phyloP scores from a whole-genome alignment of 345 rosid genomes.

The Crucihimalaya himalaica region DNA sequence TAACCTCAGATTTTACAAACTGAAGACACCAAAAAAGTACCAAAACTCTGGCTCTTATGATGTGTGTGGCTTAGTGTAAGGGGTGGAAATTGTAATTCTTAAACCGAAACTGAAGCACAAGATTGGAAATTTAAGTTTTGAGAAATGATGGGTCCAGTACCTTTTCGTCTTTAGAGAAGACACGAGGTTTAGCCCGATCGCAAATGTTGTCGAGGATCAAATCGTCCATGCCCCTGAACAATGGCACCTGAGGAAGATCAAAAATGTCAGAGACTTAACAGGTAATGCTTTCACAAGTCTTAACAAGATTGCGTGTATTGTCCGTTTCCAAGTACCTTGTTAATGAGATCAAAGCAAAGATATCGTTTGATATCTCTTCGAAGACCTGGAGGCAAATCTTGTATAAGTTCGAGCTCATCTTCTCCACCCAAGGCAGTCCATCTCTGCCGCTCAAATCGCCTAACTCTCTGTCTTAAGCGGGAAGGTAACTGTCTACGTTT shows the following conservation, averaged over 20 bases:
- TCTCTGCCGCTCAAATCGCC: constrained; percentile 69
- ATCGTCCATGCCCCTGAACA: constrained; percentile 76
- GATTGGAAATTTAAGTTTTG: neutral
- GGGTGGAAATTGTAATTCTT: too few species aligned
- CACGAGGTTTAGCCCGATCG: constrained; percentile 71
- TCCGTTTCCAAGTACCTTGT: constrained; percentile 51
- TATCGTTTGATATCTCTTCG: constrained; percentile 81
- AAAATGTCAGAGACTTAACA: neutral
- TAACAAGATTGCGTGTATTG: neutral
- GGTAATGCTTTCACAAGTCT: neutral
- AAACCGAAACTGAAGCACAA: neutral
- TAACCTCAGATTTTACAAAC: neutral
- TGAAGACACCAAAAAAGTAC: neutral
- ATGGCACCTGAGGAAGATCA: constrained; percentile 58
- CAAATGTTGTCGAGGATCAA: constrained; percentile 93
- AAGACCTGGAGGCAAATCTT: constrained; percentile 84
- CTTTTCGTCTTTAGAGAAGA: constrained; percentile 89
- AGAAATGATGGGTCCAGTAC: constrained; percentile 37
- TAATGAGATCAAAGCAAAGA: constrained; percentile 84
- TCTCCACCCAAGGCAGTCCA: constrained; percentile 80
- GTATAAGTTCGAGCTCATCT: constrained; percentile 69
- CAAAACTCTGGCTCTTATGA: neutral
- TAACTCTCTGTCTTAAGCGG: constrained; percentile 69
- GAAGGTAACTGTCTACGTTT: constrained; percentile 85
- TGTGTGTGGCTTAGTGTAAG: too few species aligned